phyloP scores from a whole-genome alignment of 2,329 filamentous ascomycete species.

The Stagonosporopsis cucurbitacearum region DNA sequence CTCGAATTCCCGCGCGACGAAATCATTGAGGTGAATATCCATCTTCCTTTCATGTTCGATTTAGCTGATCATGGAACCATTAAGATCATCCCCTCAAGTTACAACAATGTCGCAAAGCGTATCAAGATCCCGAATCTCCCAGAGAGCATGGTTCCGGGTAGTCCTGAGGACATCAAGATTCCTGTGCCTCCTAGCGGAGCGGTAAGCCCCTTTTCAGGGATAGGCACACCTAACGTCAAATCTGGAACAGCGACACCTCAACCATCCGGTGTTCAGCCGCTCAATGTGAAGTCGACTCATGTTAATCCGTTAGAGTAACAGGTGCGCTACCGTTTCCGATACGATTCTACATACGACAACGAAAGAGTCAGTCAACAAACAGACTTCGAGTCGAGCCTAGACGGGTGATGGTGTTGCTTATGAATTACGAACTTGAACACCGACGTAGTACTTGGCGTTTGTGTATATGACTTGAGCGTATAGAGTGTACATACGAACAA shows the following conservation, averaged over 20 bases:
- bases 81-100: conserved; percentile 91
- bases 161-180: conserved; percentile 81
- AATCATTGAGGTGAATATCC: conserved; percentile 78
- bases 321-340: conserved; percentile 22
- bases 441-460: background rate
- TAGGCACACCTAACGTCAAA: conserved; percentile 45
- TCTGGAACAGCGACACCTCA: conserved; percentile 40
- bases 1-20: conserved; percentile 94
- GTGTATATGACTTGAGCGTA: conserved; percentile 7
- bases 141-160: conserved; percentile 72
- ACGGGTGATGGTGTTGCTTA: conserved; percentile 20
- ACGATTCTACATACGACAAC: conserved; percentile 30
- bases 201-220: conserved; percentile 52
- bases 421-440: conserved; percentile 1
- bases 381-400: conserved; percentile 25
- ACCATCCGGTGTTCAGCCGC: conserved; percentile 24
- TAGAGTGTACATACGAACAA: conserved; percentile 13
- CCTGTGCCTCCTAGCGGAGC: conserved; percentile 69
- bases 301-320: conserved; percentile 40
- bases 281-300: conserved; percentile 38
- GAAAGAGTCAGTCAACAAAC: conserved; percentile 32
- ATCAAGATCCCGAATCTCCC: conserved; percentile 80
- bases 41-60: background rate
- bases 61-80: conserved; percentile 19
- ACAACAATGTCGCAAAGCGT: conserved; percentile 93